phyloP scores from a whole-genome alignment of 2,329 filamentous ascomycete species.

The Diaporthe australafricana region DNA sequence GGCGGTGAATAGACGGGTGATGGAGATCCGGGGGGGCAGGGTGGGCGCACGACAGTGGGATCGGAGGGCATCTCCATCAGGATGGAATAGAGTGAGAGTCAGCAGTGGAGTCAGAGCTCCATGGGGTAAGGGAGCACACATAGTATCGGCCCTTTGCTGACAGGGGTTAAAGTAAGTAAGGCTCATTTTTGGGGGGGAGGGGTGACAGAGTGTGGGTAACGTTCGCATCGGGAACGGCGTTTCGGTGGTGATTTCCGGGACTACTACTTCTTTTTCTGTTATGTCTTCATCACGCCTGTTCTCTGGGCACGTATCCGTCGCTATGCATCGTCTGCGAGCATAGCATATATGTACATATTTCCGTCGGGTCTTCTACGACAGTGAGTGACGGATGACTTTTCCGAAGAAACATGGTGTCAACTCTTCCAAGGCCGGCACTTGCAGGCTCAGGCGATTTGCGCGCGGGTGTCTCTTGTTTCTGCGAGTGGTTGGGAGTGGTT shows the following conservation, averaged over 20 bases:
- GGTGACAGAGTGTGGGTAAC: constrained; percentile 18
- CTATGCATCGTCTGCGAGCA: constrained; percentile 8
- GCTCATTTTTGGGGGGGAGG: not conserved
- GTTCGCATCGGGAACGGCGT: constrained; percentile 34
- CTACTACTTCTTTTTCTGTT: constrained; percentile 21
- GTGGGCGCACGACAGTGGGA: not conserved
- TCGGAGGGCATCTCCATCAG: constrained; percentile 24
- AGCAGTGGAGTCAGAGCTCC: constrained; percentile 23
- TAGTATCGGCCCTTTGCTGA: constrained; percentile 5
- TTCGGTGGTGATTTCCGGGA: constrained; percentile 29
- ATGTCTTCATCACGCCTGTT: not conserved
- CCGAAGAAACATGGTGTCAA: constrained; percentile 6
- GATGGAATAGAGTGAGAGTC: constrained; percentile 3
- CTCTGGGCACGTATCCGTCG: not conserved
- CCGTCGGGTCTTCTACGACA: constrained; percentile 19
- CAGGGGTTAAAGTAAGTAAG: constrained; percentile 5
- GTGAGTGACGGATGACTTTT: not conserved
- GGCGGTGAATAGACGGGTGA: constrained; percentile 8
- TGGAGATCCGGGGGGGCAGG: constrained; percentile 2
- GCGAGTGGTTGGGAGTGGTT: not conserved
- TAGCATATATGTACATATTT: not conserved
- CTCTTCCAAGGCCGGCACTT: not conserved
- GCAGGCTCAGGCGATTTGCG: not conserved
- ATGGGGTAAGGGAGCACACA: constrained; percentile 19
- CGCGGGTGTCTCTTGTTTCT: not conserved